Conservation (phyloP, 2,329 filamentous ascomycete genomes). For the Penicillium digitatum region DNA sequence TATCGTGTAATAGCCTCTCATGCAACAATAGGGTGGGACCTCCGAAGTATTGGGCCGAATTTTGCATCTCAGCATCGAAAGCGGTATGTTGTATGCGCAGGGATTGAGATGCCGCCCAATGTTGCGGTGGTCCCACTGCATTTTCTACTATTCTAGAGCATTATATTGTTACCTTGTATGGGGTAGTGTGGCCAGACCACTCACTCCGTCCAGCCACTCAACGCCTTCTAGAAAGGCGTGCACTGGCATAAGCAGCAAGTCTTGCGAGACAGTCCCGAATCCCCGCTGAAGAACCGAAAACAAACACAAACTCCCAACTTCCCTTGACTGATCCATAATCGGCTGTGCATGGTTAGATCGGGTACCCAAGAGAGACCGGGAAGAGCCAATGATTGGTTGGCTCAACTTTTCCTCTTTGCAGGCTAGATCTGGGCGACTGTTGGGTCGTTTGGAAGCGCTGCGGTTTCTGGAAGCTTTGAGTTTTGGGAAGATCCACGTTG, state of each 20-base stretch:
- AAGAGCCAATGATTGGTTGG: conserved; percentile 9
- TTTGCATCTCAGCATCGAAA: too few species aligned
- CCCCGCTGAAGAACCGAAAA: conserved; percentile 2
- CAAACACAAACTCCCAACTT: not conserved
- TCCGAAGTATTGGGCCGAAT: too few species aligned
- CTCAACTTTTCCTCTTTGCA: not conserved
- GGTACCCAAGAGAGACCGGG: conserved; percentile 9
- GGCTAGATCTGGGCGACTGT: conserved; percentile 9
- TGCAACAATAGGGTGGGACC: not conserved
- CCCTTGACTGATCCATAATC: conserved; percentile 12
- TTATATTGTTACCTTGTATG: not conserved
- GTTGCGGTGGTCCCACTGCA: too few species aligned
- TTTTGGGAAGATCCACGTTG: conserved; percentile 15
- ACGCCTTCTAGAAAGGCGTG: conserved; percentile 3
- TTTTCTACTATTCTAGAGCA: not conserved
- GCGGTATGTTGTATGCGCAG: too few species aligned
- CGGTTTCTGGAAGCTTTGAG: conserved; percentile 14
- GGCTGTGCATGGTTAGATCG: conserved; percentile 18
- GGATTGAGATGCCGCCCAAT: too few species aligned
- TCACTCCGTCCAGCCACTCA: conserved; percentile 1
- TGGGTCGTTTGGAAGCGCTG: conserved; percentile 4
- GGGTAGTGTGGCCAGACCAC: not conserved
- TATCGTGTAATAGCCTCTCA: not conserved
- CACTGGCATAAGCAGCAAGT: not conserved
- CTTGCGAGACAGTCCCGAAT: not conserved